Percentiles rank a stretch among this genome's conserved stretches.
Evolutionary conservation across 2,329 filamentous ascomycete genomes (phyloP).

Genomic region (Basipetospora chlamydospora): DNA sequence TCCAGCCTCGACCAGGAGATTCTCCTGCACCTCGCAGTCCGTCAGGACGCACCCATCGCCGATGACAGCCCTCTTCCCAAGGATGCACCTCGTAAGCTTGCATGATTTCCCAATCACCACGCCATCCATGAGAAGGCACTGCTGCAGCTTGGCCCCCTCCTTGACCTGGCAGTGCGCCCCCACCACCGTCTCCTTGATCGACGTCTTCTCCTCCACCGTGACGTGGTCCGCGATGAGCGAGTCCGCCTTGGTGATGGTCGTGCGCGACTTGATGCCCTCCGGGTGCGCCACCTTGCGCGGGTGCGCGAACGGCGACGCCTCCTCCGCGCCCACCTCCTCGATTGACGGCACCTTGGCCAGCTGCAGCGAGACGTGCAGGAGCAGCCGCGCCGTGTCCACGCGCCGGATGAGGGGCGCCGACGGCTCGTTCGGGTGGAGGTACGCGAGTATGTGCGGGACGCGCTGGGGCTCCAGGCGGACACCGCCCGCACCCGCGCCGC

Average conservation of each 20-base stretch:
- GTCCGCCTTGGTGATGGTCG: constrained; percentile 70
- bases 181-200: constrained; percentile 86
- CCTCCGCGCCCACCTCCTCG: constrained; percentile 43
- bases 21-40: constrained; percentile 87
- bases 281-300: constrained; percentile 68
- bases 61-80: constrained; percentile 68
- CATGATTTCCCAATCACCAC: constrained; percentile 72
- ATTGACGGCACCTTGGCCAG: constrained; percentile 70
- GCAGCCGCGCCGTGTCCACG: constrained; percentile 72
- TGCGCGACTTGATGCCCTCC: constrained; percentile 63
- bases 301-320: constrained; percentile 62
- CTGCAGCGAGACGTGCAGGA: constrained; percentile 69
- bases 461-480: constrained; percentile 6
- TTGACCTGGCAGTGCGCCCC: constrained; percentile 78
- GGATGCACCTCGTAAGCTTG: constrained; percentile 73
- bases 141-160: constrained; percentile 69
- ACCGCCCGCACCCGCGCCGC: background rate
- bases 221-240: constrained; percentile 80
- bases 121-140: constrained; percentile 87
- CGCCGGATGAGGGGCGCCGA: constrained; percentile 59
- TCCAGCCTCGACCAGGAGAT: constrained; percentile 67
- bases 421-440: constrained; percentile 52
- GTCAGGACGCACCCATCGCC: constrained; percentile 71
- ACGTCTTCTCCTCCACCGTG: constrained; percentile 71
- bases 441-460: constrained; percentile 65